phyloP scores from a whole-genome alignment of 2,329 filamentous ascomycete genomes.

The Ophiostoma perfectum region DNA sequence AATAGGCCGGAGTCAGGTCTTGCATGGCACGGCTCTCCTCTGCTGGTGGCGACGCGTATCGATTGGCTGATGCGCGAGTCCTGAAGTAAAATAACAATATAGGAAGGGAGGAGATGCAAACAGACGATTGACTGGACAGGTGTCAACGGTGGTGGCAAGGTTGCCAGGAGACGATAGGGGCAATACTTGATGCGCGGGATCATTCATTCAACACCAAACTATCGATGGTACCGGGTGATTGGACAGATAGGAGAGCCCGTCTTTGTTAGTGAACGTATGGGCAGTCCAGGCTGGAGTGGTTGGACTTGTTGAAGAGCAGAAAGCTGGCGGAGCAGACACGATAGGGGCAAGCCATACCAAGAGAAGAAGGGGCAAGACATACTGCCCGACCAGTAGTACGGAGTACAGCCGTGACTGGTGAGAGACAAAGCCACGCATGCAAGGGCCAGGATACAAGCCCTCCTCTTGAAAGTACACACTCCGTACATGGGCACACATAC shows the following conservation, averaged over 20 bases:
- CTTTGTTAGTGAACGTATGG: no score
- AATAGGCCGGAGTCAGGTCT: slow-evolving; percentile 20
- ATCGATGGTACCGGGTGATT: no score
- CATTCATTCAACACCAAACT: no score
- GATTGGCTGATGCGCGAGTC: neutral
- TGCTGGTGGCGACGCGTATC: neutral
- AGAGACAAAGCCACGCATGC: neutral
- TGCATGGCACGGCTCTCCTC: slow-evolving; percentile 14
- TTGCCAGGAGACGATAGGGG: no score
- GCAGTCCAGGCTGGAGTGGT: neutral
- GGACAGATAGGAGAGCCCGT: no score
- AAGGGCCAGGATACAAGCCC: neutral
- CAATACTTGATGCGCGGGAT: no score
- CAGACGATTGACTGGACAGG: no score
- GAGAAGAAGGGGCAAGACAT: neutral
- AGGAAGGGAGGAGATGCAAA: neutral
- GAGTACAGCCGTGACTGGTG: neutral
- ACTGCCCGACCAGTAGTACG: neutral
- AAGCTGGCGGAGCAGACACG: neutral
- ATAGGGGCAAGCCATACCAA: neutral
- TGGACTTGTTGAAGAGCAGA: neutral
- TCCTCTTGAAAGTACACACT: neutral
- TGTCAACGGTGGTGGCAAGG: no score
- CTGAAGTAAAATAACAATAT: no score
- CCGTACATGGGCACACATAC: no score